These are phyloP conservation scores for Myxozyma udenii DNA, from an alignment of 805 yeast genomes.

Conservation along the genomic window DNA sequence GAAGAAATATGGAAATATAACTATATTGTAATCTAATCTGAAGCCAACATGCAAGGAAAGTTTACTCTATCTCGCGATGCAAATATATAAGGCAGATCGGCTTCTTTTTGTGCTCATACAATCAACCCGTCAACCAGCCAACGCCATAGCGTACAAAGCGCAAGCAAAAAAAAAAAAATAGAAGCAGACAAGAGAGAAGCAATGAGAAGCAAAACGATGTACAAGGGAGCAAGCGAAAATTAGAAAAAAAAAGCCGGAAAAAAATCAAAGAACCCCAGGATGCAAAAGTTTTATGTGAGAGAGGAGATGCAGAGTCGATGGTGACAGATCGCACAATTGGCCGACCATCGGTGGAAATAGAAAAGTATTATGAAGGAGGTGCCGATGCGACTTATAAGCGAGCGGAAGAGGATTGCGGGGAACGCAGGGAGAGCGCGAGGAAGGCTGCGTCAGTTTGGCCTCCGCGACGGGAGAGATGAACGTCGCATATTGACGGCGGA, in stretches of 20 bases:
- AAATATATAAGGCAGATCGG: too few relatives aligned
- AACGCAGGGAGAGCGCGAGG: not conserved
- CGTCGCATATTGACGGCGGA: slow-evolving; percentile 14
- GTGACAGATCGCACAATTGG: not conserved
- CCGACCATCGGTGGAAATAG: not conserved
- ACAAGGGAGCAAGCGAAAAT: not conserved
- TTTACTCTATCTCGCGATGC: too few relatives aligned
- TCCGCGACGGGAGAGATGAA: not conserved
- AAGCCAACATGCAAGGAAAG: too few relatives aligned
- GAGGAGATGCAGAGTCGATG: not conserved
- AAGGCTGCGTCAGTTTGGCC: not conserved
- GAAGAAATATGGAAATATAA: too few relatives aligned
- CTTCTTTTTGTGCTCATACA: too few relatives aligned
- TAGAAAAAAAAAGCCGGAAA: not conserved
- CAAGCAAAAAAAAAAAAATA: too few relatives aligned
- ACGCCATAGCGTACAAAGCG: too few relatives aligned
- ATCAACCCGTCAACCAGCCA: too few relatives aligned
- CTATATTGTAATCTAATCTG: too few relatives aligned
- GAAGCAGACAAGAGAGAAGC: not conserved
- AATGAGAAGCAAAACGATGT: not conserved
- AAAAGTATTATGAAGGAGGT: not conserved
- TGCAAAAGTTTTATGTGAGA: not conserved
- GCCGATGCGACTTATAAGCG: not conserved
- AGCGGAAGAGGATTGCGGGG: not conserved
- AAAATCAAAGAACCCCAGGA: not conserved